These are phyloP conservation scores for Hsuehochloa calcarea DNA, from an alignment of 176 grass and related monocot species.

Conservation along the genomic window DNA sequence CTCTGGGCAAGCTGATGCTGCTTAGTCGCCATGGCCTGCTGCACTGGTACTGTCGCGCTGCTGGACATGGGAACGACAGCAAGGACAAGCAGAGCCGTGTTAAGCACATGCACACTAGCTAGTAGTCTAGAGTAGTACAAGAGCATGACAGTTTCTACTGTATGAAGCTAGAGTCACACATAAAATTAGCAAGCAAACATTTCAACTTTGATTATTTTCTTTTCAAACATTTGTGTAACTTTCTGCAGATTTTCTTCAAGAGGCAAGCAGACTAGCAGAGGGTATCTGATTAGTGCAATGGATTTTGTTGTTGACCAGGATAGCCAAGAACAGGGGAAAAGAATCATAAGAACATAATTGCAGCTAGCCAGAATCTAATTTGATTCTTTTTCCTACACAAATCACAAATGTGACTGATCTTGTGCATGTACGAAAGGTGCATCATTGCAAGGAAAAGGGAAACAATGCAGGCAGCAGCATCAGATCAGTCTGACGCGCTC, in stretches of 20 bases:
- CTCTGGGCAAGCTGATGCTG: constrained; percentile 21
- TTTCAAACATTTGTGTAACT: neutral
- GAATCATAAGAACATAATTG: constrained; percentile 5
- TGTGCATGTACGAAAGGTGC: constrained; percentile 14
- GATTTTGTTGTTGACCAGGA: neutral
- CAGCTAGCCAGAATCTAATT: neutral
- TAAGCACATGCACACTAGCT: neutral
- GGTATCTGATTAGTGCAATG: neutral
- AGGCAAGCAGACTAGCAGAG: neutral
- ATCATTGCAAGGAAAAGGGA: constrained; percentile 38
- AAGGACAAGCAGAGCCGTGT: constrained; percentile 24
- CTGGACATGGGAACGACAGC: neutral
- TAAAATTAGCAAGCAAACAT: neutral
- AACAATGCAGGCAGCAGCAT: constrained; percentile 1
- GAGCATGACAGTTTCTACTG: neutral
- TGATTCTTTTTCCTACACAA: neutral
- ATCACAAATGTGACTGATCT: constrained; percentile 18
- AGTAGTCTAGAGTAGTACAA: neutral
- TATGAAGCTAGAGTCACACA: neutral
- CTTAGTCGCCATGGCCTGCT: constrained; percentile 36
- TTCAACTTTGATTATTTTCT: neutral
- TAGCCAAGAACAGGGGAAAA: neutral
- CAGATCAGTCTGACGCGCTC: constrained; percentile 10
- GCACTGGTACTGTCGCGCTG: constrained; percentile 25
- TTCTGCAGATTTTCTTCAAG: neutral